phyloP scores from a whole-genome alignment of 2,329 filamentous ascomycete species.

The Penicillium sp. region DNA sequence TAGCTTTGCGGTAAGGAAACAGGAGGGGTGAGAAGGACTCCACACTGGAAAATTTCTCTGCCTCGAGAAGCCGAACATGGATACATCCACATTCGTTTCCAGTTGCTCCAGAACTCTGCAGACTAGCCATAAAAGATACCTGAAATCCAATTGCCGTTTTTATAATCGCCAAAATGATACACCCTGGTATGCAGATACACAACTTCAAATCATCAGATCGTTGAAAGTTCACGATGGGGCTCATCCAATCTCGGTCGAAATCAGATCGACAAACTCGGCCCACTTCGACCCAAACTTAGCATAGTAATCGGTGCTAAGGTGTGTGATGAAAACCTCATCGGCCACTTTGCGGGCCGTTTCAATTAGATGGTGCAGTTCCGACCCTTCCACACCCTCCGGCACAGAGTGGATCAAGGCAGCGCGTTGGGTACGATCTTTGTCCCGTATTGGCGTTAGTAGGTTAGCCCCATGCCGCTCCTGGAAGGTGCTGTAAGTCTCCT shows the following conservation, averaged over 20 bases:
- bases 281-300: slow-evolving; percentile 40
- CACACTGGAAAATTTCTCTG: neutral
- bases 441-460: slow-evolving; percentile 33
- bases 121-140: neutral
- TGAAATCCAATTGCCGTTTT: neutral
- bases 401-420: slow-evolving; percentile 42
- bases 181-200: neutral
- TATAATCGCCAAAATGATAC: neutral
- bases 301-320: slow-evolving; percentile 41
- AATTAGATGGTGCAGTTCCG: slow-evolving; percentile 33
- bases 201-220: neutral
- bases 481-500: slow-evolving; percentile 43
- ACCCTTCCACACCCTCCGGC: slow-evolving; percentile 31
- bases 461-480: slow-evolving; percentile 32
- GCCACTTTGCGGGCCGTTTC: slow-evolving; percentile 35
- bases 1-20: slow-evolving; percentile 1
- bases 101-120: neutral
- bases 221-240: neutral
- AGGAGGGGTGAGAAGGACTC: neutral
- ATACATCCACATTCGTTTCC: neutral
- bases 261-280: slow-evolving; percentile 38
- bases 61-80: neutral
- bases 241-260: slow-evolving; percentile 21
- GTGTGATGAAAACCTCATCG: slow-evolving; percentile 43
- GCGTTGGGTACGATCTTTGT: slow-evolving; percentile 32